Conservation (phyloP, 1,284 basidiomycete species). For the Apiotrichum sp. region DNA sequence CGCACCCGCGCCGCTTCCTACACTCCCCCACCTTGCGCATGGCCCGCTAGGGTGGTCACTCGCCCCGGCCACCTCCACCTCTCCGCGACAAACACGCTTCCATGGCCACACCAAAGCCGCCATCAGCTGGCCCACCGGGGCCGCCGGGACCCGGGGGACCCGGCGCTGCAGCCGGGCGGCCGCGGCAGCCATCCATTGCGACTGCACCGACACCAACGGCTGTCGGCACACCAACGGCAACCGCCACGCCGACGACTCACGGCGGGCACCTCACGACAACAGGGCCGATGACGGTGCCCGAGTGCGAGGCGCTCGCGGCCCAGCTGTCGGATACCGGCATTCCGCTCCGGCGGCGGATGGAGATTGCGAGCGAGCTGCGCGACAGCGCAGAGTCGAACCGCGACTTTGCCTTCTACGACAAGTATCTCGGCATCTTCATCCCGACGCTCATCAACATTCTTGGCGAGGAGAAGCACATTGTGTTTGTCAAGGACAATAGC, state of each 20-base stretch:
- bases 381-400: slow-evolving; percentile 79
- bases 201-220: slow-evolving; percentile 20
- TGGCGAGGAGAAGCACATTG: slow-evolving; percentile 64
- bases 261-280: slow-evolving; percentile 15
- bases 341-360: slow-evolving; percentile 21
- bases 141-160: background rate
- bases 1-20: background rate
- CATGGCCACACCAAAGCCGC: background rate
- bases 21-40: background rate
- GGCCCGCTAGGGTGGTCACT: slow-evolving; percentile 9
- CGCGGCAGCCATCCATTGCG: slow-evolving; percentile 38
- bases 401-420: slow-evolving; percentile 67
- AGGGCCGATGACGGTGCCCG: slow-evolving; percentile 35
- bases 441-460: slow-evolving; percentile 75
- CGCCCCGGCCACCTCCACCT: background rate
- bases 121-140: background rate
- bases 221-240: slow-evolving; percentile 11
- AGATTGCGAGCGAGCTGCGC: slow-evolving; percentile 66
- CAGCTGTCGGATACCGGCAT: slow-evolving; percentile 32
- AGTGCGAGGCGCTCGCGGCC: slow-evolving; percentile 40
- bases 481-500: slow-evolving; percentile 64
- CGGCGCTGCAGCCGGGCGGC: slow-evolving; percentile 12
- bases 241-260: slow-evolving; percentile 25
- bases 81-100: background rate
- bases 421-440: slow-evolving; percentile 56